Percentiles rank a stretch among this genome's conserved stretches.
Evolutionary conservation across 805 yeast genomes (phyloP).

Genomic region (Tetrapisispora iriomotensis): DNA sequence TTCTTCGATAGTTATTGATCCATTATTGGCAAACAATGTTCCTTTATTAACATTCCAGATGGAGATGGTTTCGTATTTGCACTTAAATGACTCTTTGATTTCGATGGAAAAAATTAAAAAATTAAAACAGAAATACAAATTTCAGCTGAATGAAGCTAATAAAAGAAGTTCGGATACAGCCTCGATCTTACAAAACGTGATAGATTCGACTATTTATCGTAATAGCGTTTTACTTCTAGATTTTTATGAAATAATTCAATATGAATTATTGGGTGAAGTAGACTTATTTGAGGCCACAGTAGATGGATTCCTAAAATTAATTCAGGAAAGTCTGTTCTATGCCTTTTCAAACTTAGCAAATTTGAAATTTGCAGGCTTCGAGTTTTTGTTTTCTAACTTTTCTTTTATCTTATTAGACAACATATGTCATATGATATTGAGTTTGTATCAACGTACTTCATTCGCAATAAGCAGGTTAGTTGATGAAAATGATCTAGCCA

Average conservation of each 20-base stretch:
- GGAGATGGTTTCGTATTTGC: slow-evolving; percentile 21
- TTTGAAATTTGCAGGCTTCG: slow-evolving; percentile 24
- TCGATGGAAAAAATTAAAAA: slow-evolving; percentile 15
- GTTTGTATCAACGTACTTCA: slow-evolving; percentile 15
- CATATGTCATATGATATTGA: slow-evolving; percentile 19
- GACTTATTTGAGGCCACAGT: slow-evolving; percentile 13
- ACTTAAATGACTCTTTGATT: slow-evolving; percentile 16
- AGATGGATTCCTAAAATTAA: slow-evolving; percentile 18
- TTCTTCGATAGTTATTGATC: slow-evolving; percentile 20
- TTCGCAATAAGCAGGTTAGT: neutral
- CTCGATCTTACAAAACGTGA: slow-evolving; percentile 17
- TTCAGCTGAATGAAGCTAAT: slow-evolving; percentile 13
- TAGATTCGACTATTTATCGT: slow-evolving; percentile 23
- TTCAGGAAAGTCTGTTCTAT: slow-evolving; percentile 24
- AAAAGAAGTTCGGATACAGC: slow-evolving; percentile 19
- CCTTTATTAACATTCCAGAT: slow-evolving; percentile 15
- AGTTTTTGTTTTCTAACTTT: slow-evolving; percentile 22
- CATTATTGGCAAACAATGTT: slow-evolving; percentile 15
- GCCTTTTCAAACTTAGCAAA: slow-evolving; percentile 26
- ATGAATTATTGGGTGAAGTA: slow-evolving; percentile 14
- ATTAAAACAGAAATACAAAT: slow-evolving; percentile 13
- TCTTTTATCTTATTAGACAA: slow-evolving; percentile 18
- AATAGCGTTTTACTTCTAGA: slow-evolving; percentile 17
- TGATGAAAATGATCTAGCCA: neutral
- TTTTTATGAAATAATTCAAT: slow-evolving; percentile 20